Conservation (phyloP, 345 rosid species). For the Bretschneidera sinensis region DNA sequence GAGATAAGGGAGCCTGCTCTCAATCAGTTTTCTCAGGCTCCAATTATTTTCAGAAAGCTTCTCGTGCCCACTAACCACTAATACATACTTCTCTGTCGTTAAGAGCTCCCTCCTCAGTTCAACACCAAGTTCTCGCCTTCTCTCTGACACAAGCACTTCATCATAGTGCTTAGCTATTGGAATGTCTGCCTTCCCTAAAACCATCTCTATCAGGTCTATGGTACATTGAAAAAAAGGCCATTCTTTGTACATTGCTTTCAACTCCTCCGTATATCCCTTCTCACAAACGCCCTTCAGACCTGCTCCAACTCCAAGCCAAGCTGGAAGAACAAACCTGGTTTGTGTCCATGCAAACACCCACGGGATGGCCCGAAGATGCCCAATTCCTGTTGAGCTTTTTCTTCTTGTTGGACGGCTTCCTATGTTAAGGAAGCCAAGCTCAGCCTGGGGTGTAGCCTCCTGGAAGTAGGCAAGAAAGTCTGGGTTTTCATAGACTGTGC, state of each 20-base stretch:
- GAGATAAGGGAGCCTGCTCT: slow-evolving; percentile 85
- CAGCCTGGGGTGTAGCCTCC: slow-evolving; percentile 97
- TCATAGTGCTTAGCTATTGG: slow-evolving; percentile 87
- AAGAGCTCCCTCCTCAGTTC: slow-evolving; percentile 62
- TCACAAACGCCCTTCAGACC: slow-evolving; percentile 79
- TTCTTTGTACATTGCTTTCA: slow-evolving; percentile 82
- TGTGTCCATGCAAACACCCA: slow-evolving; percentile 99
- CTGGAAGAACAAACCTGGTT: slow-evolving; percentile 96
- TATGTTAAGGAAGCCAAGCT: slow-evolving; percentile 89
- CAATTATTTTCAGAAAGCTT: slow-evolving; percentile 67
- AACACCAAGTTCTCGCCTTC: slow-evolving; percentile 67
- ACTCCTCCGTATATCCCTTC: slow-evolving; percentile 68
- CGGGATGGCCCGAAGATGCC: slow-evolving; percentile 96
- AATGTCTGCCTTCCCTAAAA: slow-evolving; percentile 80
- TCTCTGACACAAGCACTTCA: slow-evolving; percentile 73
- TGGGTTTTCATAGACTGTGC: slow-evolving; percentile 82
- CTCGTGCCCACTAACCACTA: slow-evolving; percentile 71
- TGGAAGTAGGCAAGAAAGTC: slow-evolving; percentile 89
- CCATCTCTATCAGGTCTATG: slow-evolving; percentile 95
- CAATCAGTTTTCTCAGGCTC: slow-evolving; percentile 85
- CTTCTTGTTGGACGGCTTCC: slow-evolving; percentile 93
- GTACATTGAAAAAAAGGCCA: slow-evolving; percentile 97
- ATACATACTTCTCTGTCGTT: slow-evolving; percentile 64
- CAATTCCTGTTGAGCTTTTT: slow-evolving; percentile 83
- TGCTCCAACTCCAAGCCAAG: slow-evolving; percentile 97